Evolutionary conservation across 1,284 basidiomycete species (phyloP), one percentile per base, ranked within the genome.

Genomic region (Trichosporon sp.): DNA sequence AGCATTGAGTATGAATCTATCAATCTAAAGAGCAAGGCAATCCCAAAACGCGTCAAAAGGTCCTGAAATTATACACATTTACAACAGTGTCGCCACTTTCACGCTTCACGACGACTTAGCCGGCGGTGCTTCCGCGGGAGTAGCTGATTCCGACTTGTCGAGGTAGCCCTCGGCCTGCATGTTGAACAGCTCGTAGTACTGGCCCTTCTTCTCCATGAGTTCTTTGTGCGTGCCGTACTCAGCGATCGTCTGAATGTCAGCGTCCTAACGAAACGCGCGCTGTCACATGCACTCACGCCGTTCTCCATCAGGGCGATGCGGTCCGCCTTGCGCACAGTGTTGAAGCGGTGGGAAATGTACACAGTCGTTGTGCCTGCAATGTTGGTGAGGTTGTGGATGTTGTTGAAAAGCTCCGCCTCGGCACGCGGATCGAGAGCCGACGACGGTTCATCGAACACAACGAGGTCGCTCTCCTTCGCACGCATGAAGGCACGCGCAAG

Each of bases 401-500:
- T 65, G 23, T 75, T 87, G 74, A 92, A 91, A 68, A 92, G 87
- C 73, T 88, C 87, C 75, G 88, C 89, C 76, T 93, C 91, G 0
- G 92, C 92, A 76, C 89, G 87, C 29, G 91, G 88, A 77, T 93
- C 92, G 66, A 93, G 86, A 8, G 91, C 89, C 27, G 91, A 73
- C 5, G 78, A 80, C 1, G 81, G 81, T 69, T 83, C 81, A 67
- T 93, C 92, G 76, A 93, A 90, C 58, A 93, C 83, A 44, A 93
- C 84, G 13, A 93, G 83, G 80, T 92, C 91, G 25, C 92, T 88
- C 70, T 90, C 87, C 73, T 89, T 87, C n/a, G 90, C 90, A 72
- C 91, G 86, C 89, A 92, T 91, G 77, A 93, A 92, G n/a, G 91
- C 90, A 64, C 92, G 87, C 63, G 91, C 89, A 60, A 93, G 87